Percentiles rank a stretch among this genome's conserved stretches.
Conservation (phyloP, 2,329 filamentous ascomycete genomes). For the Pestalotiopsis sp. region DNA sequence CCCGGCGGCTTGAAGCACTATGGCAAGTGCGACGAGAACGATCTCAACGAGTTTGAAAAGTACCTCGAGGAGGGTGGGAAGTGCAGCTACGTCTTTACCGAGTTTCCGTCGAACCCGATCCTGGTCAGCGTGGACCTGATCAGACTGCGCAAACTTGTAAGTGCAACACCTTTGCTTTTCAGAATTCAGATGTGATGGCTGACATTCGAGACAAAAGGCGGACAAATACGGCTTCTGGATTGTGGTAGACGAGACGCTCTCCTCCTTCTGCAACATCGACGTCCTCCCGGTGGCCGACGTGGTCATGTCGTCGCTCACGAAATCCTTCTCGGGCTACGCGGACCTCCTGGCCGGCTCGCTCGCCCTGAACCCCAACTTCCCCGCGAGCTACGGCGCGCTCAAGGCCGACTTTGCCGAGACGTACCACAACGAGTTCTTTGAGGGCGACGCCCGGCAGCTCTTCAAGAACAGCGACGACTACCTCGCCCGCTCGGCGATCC, state of each 20-base stretch:
- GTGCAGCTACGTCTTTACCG: conserved; percentile 50
- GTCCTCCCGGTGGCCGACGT: conserved; percentile 51
- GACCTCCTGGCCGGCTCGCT: conserved; percentile 36
- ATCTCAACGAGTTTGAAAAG: conserved; percentile 46
- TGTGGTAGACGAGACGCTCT: conserved; percentile 51
- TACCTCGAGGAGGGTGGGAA: conserved; percentile 43
- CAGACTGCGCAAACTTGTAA: conserved; percentile 41
- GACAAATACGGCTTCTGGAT: conserved; percentile 48
- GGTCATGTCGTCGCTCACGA: conserved; percentile 50
- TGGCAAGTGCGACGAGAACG: conserved; percentile 41
- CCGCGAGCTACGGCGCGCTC: conserved; percentile 17
- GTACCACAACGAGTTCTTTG: conserved; percentile 49
- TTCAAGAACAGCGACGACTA: conserved; percentile 48
- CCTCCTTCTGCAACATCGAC: conserved; percentile 52
- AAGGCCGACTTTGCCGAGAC: conserved; percentile 24
- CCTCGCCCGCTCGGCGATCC: conserved; percentile 37
- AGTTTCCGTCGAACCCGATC: conserved; percentile 53
- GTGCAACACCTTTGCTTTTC: conserved; percentile 18
- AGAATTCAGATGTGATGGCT: conserved; percentile 4
- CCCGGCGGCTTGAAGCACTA: conserved; percentile 49
- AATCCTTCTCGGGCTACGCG: conserved; percentile 59
- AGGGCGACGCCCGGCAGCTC: conserved; percentile 47
- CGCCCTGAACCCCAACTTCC: conserved; percentile 23
- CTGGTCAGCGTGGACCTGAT: conserved; percentile 43
- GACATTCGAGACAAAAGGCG: conserved; percentile 21